These are phyloP conservation scores for Vitis hybrid DNA, from an alignment of 177 flowering plant species.

Conservation along the genomic window DNA sequence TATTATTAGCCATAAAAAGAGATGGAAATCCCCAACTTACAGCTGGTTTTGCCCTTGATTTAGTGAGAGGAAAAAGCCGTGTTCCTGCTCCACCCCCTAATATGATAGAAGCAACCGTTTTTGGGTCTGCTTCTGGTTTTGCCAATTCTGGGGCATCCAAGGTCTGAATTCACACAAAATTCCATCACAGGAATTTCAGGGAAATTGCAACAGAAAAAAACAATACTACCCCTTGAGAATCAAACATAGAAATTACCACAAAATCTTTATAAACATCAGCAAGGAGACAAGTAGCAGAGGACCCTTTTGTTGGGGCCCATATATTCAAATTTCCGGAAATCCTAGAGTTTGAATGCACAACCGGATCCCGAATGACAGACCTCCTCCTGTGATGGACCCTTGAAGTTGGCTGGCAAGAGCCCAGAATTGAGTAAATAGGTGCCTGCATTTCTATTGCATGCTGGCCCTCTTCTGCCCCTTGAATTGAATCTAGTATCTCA, in stretches of 20 bases:
- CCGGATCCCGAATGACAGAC: background rate
- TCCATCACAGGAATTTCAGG: background rate
- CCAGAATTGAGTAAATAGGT: too few relatives aligned
- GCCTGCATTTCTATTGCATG: too few relatives aligned
- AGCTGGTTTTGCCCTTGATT: constrained; percentile 1
- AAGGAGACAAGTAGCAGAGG: constrained; percentile 18
- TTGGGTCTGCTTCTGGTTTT: constrained; percentile 4
- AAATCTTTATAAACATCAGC: constrained; percentile 33
- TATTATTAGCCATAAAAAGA: background rate
- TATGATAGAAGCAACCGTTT: constrained; percentile 3
- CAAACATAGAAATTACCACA: constrained; percentile 18
- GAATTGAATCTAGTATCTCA: too few relatives aligned
- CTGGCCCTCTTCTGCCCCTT: too few relatives aligned
- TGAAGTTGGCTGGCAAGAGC: too few relatives aligned
- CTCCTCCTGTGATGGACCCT: too few relatives aligned
- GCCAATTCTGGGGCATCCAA: background rate
- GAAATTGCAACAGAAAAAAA: background rate
- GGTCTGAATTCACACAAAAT: background rate
- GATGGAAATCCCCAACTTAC: background rate
- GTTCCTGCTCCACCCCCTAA: constrained; percentile 6
- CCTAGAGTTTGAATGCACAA: background rate
- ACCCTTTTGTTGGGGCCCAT: background rate
- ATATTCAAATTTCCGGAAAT: constrained; percentile 1
- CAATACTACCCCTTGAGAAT: background rate
- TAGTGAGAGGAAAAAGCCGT: constrained; percentile 6